Conservation (phyloP, 176 grass and related monocot species). For the Paspalum vaginatum region DNA sequence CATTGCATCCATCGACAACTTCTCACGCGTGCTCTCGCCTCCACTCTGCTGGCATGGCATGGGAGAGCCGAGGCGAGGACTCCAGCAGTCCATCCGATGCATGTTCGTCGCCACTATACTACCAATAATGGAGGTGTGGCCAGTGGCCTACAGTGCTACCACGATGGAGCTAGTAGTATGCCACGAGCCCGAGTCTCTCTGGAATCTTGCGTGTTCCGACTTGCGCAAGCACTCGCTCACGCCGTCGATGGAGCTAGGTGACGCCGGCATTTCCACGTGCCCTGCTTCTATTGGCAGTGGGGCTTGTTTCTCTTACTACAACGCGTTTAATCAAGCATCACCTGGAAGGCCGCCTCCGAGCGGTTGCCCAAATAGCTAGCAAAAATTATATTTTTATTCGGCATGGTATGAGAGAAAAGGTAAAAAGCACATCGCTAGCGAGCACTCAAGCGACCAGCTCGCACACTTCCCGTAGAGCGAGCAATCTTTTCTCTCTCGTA, state of each 20-base stretch:
- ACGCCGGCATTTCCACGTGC: background rate
- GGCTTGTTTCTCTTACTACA: background rate
- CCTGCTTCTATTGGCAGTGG: background rate
- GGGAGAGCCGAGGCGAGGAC: no score
- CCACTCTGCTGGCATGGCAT: background rate
- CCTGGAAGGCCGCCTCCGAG: no score
- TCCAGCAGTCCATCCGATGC: no score
- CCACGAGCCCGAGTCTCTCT: background rate
- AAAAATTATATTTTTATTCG: no score
- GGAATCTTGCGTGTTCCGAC: conserved; percentile 17
- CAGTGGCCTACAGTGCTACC: no score
- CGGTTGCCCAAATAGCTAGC: no score
- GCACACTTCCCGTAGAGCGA: no score
- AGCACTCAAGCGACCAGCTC: no score
- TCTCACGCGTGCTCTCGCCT: conserved; percentile 18
- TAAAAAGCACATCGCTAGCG: no score
- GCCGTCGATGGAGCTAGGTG: background rate
- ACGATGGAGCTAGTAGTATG: background rate
- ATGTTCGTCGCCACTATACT: background rate
- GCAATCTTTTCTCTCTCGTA: no score
- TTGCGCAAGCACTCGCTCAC: background rate
- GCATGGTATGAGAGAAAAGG: no score
- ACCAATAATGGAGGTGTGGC: background rate
- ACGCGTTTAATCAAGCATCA: background rate
- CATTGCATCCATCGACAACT: background rate